Evolutionary conservation across 371 early-diverging fungal species (phyloP), one percentile per base, ranked within the genome.

Genomic region (Mucor circinelloides): DNA sequence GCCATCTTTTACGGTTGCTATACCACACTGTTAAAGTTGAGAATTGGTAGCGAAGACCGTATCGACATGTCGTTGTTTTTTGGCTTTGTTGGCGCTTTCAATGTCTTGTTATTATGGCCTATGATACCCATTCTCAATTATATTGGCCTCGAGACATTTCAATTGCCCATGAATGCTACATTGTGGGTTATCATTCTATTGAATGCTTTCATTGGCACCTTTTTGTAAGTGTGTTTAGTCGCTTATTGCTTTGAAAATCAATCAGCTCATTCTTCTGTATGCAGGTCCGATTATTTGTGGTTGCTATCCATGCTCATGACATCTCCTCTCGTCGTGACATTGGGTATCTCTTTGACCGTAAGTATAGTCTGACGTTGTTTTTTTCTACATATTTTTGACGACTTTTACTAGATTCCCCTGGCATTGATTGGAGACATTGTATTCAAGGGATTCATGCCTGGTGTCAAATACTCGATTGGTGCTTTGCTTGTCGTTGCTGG

Each of bases 1-100:
- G 92, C 93, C 1, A 60, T 91, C 6, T 87, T 93, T 50, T 94
- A 94, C 67, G 93, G 91, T 3, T 85, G 86, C 64, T 92, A 94
- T 74, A 89, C 90, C 0, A 87, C 86, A 5, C 71, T 92, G 19
- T 75, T 94, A n/a, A 93, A 93, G 57, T 66, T 85, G 25, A 82
- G 74, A 55, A 86, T 92, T 58, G 85, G 85, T 40, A 84, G 87
- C 66, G 92, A 93, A 74, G 81, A 79, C 21, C 79, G 89, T 23
- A 74, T 94, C 42, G 82, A 90, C 66, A 86, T 89, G 82, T 78
- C 89, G 8, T 69, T 91, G 48, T 94, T 94, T 64, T 89, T 94
- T 74, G 94, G 94, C 13, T 87, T 86, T 50, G 92, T 94, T 7
- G 94, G 94, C 4, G 65, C 90, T n/a, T 88, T 89, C 62, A 92